Conservation (phyloP, 345 rosid species). For the Ricinus communis region DNA sequence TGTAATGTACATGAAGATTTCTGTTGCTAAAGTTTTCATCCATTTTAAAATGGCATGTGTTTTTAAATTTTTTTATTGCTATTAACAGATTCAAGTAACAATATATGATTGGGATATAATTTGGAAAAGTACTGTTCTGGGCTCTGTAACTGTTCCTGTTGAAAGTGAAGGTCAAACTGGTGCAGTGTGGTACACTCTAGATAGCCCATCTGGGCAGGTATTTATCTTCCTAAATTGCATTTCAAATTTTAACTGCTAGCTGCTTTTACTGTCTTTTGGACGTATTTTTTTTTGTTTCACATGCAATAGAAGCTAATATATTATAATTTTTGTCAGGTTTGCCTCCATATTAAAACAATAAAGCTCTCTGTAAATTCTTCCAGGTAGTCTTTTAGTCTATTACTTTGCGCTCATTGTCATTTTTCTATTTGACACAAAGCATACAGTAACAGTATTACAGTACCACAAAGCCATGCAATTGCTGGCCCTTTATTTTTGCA, state of each 20-base stretch:
- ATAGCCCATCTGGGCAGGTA: constrained; percentile 96
- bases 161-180: constrained; percentile 90
- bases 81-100: constrained; percentile 75
- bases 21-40: background rate
- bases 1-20: background rate
- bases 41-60: background rate
- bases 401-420: constrained; percentile 7
- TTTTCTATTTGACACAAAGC: background rate
- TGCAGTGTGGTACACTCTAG: constrained; percentile 84
- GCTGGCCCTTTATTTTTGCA: background rate
- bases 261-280: background rate
- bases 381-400: constrained; percentile 47
- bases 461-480: no score
- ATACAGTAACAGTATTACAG: no score
- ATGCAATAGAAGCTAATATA: constrained; percentile 21
- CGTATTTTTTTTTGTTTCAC: constrained; percentile 17
- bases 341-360: constrained; percentile 78
- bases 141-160: constrained; percentile 82
- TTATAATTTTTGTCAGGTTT: constrained; percentile 58
- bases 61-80: constrained; percentile 3
- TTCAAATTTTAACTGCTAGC: constrained; percentile 6
- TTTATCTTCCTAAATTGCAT: constrained; percentile 17
- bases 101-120: constrained; percentile 99
- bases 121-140: constrained; percentile 98
- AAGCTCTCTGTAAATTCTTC: constrained; percentile 58